A percentile compares a stretch with the other conserved stretches of the same genome.
phyloP scores from a whole-genome alignment of 169 alveolate species.

The Cryptosporidium meleagridis region DNA sequence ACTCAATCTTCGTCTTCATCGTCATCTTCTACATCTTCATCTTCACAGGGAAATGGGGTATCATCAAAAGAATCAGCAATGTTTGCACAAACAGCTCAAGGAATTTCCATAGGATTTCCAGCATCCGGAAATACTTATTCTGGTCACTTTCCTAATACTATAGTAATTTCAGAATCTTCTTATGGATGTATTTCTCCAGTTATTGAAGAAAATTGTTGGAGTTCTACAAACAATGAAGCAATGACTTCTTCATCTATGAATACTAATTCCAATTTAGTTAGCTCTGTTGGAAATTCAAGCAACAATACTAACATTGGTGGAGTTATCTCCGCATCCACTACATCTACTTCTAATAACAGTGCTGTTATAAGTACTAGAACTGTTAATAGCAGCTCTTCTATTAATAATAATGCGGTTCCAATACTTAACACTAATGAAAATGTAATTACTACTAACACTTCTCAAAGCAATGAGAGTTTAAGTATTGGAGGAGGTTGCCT shows the following conservation, averaged over 20 bases:
- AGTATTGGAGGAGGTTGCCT: background rate
- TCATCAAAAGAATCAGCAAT: background rate
- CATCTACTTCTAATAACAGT: background rate
- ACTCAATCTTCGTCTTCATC: background rate
- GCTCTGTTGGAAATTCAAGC: background rate
- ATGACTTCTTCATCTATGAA: background rate
- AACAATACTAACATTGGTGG: background rate
- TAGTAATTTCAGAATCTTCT: background rate
- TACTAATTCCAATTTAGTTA: background rate
- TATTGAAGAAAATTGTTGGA: constrained; percentile 19
- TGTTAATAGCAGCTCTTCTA: background rate
- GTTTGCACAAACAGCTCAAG: background rate
- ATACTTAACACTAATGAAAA: background rate
- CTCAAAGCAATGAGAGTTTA: background rate
- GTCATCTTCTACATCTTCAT: background rate
- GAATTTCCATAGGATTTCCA: background rate
- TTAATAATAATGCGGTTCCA: background rate
- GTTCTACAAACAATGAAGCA: background rate
- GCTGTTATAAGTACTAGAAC: too few species aligned
- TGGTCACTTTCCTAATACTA: constrained; percentile 2
- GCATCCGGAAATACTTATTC: constrained; percentile 4
- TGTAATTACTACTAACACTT: too few species aligned
- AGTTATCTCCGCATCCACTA: background rate
- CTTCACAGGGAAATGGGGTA: background rate
- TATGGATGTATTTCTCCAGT: constrained; percentile 30